Evolutionary conservation across 805 yeast genomes (phyloP), one percentile per base, ranked within the genome.

Genomic region (Yarrowia phangngaensis): DNA sequence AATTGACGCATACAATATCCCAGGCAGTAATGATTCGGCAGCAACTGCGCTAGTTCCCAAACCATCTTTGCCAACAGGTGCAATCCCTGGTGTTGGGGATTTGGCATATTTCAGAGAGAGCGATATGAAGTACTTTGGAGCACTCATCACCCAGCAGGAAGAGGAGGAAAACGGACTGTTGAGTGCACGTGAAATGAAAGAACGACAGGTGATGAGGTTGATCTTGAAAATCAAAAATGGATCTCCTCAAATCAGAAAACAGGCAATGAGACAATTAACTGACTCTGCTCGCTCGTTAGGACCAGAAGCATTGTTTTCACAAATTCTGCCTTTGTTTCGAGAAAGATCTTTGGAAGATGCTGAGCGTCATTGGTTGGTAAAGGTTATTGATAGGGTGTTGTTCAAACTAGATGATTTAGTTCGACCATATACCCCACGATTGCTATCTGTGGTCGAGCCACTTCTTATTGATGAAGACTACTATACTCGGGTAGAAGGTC

Each of bases 281-380:
- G 86, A 79, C 36, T 73, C 73, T 52, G 81, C 92, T 0, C 65
- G 70, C 6, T 68, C 65, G 11, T 76, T 80, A 56, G 96, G 95
- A 0, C 82, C 95, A 0, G 73, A 76, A 36, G 59, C 78, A 0
- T 62, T 89, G 12, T 81, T 89, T 57, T 75, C 78, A 51, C 80
- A 78, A 52, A 70, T 86, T n/a, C 67, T 89, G 12, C 95, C 96
- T 0, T 64, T 90, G 19, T 65, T 89, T 32, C 67, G 82, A 60
- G 95, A 86, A 53, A 78, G 78, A 29, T 64, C 75, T 3, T 64
- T 88, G 20, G 90, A 81, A 55, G 92, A 84, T 36, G 84, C 79
- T 55, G 97, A 90, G 62, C 73, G 95, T 13, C 94, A 86, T 66
- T 62, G 87, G 9, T 68, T 90, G 50, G 83, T 87, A 11, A 89